Evolutionary conservation across 768 basidiomycete genomes (phyloP).

Genomic region (Amanita phalloides): DNA sequence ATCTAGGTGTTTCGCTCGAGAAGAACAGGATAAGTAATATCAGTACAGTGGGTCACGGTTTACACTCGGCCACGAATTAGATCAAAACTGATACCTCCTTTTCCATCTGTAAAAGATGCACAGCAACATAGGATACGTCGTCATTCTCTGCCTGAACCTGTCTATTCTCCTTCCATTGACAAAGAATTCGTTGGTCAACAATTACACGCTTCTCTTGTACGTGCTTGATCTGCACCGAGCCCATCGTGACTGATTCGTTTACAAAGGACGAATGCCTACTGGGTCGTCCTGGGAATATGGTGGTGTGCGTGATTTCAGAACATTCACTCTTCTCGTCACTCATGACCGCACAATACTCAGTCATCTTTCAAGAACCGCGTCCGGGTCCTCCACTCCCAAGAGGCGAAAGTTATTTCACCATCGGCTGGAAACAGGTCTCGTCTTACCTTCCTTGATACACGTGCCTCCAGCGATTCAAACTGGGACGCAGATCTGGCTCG

Average conservation of each 20-base stretch:
- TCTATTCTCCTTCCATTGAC: slow-evolving; percentile 56
- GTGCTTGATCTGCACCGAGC: slow-evolving; percentile 11
- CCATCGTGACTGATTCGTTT: neutral
- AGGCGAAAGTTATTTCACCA: slow-evolving; percentile 64
- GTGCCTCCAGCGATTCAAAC: neutral
- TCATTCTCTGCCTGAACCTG: slow-evolving; percentile 54
- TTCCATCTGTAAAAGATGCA: slow-evolving; percentile 36
- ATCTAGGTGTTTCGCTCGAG: slow-evolving; percentile 66
- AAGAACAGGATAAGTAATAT: slow-evolving; percentile 83
- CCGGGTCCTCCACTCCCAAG: slow-evolving; percentile 73
- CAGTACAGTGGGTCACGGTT: slow-evolving; percentile 47
- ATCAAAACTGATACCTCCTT: neutral
- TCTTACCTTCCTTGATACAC: neutral
- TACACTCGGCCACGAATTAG: neutral
- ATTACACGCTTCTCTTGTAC: slow-evolving; percentile 64
- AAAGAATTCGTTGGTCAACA: slow-evolving; percentile 54
- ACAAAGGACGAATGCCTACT: slow-evolving; percentile 55
- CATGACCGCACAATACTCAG: slow-evolving; percentile 20
- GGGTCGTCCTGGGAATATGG: slow-evolving; percentile 77
- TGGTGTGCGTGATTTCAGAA: slow-evolving; percentile 54
- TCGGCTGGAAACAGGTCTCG: slow-evolving; percentile 76
- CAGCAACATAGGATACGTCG: slow-evolving; percentile 68
- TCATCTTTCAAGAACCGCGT: slow-evolving; percentile 78
- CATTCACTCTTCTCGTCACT: neutral
- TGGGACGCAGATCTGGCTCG: slow-evolving; percentile 58